Conservation (phyloP, 2,329 filamentous ascomycete genomes). For the Stagonosporopsis chrysanthemi region DNA sequence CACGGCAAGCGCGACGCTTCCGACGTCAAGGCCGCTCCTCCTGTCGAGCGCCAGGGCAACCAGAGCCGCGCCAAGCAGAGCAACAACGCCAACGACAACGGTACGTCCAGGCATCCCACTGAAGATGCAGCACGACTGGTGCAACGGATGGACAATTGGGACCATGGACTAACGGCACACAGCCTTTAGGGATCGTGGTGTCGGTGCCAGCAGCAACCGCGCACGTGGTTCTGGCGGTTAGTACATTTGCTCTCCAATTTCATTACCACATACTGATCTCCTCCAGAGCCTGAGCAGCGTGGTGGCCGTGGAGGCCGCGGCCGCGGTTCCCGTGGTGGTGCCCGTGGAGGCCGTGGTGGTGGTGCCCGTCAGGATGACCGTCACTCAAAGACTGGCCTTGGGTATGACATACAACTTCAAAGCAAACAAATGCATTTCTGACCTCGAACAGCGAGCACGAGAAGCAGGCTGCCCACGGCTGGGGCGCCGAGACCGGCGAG, state of each 20-base stretch:
- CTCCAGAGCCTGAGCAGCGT: constrained; percentile 33
- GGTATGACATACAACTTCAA: constrained; percentile 54
- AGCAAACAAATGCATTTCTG: constrained; percentile 17
- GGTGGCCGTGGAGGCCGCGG: constrained; percentile 54
- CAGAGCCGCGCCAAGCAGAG: constrained; percentile 52
- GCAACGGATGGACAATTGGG: background rate
- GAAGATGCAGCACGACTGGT: background rate
- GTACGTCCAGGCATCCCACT: constrained; percentile 65
- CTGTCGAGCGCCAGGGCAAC: constrained; percentile 43
- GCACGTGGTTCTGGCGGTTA: constrained; percentile 61
- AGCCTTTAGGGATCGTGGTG: constrained; percentile 91
- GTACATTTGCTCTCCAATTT: constrained; percentile 16
- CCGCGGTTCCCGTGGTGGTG: constrained; percentile 56
- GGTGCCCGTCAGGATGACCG: constrained; percentile 59
- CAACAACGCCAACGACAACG: constrained; percentile 81
- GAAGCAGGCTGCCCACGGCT: constrained; percentile 88
- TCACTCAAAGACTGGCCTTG: constrained; percentile 67
- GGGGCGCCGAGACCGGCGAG: constrained; percentile 82
- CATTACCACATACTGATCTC: constrained; percentile 16
- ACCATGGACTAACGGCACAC: constrained; percentile 31
- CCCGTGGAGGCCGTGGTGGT: constrained; percentile 55
- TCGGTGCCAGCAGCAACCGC: constrained; percentile 83
- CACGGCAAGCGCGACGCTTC: constrained; percentile 86
- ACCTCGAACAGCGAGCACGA: constrained; percentile 70
- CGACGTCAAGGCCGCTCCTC: constrained; percentile 65